phyloP scores from a whole-genome alignment of 306 rosid genomes.

The Glycine soja region DNA sequence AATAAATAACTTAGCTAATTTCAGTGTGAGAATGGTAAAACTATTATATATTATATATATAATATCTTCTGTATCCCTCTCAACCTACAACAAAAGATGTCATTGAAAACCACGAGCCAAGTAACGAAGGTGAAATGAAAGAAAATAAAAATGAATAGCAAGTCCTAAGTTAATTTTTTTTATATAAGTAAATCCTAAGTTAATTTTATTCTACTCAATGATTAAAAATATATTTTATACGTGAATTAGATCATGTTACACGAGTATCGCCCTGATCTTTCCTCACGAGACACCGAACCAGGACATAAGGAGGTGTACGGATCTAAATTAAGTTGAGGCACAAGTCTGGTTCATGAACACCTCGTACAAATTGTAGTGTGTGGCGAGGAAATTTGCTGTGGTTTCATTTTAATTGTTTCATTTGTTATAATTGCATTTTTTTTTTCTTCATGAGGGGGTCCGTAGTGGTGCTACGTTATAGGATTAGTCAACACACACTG shows the following conservation, averaged over 20 bases:
- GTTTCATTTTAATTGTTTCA: neutral
- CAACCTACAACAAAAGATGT: too few relatives aligned
- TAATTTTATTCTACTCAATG: neutral
- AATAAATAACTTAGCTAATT: too few relatives aligned
- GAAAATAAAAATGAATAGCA: neutral
- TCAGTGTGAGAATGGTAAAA: too few relatives aligned
- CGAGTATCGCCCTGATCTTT: neutral
- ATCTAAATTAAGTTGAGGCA: neutral
- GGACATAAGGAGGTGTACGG: neutral
- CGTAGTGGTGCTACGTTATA: neutral
- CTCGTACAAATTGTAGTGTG: neutral
- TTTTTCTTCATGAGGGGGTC: constrained; percentile 9
- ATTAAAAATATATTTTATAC: neutral
- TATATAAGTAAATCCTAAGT: neutral
- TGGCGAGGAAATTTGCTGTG: neutral
- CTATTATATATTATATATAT: too few relatives aligned
- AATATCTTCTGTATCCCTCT: too few relatives aligned
- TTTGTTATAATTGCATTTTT: neutral
- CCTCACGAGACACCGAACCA: neutral
- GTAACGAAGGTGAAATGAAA: neutral
- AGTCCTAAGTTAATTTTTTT: neutral
- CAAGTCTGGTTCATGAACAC: neutral
- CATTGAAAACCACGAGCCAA: too few relatives aligned
- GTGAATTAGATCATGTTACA: neutral
- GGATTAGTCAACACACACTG: constrained; percentile 1